Evolutionary conservation across 306 rosid genomes (phyloP).

Genomic region (Glycine latifolia): DNA sequence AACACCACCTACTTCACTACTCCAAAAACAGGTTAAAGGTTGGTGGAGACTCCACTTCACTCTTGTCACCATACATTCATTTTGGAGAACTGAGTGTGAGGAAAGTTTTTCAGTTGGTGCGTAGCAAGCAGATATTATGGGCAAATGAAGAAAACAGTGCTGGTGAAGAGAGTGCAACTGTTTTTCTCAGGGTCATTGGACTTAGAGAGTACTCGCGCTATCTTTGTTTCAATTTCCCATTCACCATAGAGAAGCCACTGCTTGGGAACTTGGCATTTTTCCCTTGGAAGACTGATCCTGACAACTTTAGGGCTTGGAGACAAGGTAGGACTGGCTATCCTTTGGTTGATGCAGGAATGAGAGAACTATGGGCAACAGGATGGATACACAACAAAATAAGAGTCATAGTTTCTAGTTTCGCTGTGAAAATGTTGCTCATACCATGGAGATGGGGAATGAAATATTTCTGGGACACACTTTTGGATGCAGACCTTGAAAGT

Average conservation of each 20-base stretch:
- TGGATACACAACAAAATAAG: conserved; percentile 38
- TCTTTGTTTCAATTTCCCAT: conserved; percentile 36
- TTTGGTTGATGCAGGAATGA: conserved; percentile 36
- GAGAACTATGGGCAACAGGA: conserved; percentile 36
- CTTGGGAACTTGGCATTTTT: conserved; percentile 17
- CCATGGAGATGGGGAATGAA: conserved; percentile 36
- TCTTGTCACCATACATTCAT: conserved; percentile 33
- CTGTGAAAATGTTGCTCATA: conserved; percentile 31
- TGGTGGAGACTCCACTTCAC: conserved; percentile 30
- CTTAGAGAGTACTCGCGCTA: conserved; percentile 33
- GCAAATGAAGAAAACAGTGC: conserved; percentile 14
- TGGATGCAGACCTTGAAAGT: conserved; percentile 36
- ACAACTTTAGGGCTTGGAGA: conserved; percentile 15
- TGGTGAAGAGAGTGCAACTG: conserved; percentile 28
- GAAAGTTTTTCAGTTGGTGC: conserved; percentile 23
- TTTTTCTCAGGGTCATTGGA: conserved; percentile 28
- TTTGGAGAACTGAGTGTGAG: conserved; percentile 32
- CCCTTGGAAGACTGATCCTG: conserved; percentile 26
- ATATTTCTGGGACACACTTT: conserved; percentile 36
- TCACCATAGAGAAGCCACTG: conserved; percentile 21
- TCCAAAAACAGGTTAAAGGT: conserved; percentile 8
- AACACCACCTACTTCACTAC: conserved; percentile 25
- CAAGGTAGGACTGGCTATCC: conserved; percentile 36
- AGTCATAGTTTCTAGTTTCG: conserved; percentile 32
- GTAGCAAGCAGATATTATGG: conserved; percentile 24